phyloP scores from a whole-genome alignment of 2,329 filamentous ascomycete genomes.

The Amylocarpus encephaloides region DNA sequence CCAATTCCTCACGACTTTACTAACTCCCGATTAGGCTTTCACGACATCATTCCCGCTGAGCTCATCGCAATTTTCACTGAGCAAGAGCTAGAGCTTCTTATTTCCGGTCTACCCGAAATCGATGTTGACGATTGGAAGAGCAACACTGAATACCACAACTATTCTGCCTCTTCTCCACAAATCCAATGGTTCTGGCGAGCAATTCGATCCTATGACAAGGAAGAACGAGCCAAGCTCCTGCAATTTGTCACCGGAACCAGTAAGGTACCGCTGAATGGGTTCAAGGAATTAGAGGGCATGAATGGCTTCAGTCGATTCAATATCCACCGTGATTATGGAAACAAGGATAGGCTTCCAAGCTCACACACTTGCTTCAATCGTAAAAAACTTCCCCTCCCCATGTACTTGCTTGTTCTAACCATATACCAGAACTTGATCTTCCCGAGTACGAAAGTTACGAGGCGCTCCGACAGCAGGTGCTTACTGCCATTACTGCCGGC shows the following conservation, averaged over 20 bases:
- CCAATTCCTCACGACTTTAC: constrained; percentile 9
- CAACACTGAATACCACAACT: constrained; percentile 98
- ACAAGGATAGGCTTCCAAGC: constrained; percentile 89
- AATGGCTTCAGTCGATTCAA: constrained; percentile 98
- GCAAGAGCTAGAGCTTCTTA: constrained; percentile 91
- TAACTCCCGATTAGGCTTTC: constrained; percentile 63
- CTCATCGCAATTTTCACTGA: constrained; percentile 97
- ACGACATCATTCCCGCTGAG: constrained; percentile 93
- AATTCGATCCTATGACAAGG: constrained; percentile 94
- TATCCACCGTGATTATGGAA: constrained; percentile 95
- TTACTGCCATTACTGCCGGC: constrained; percentile 95
- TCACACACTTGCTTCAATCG: constrained; percentile 99
- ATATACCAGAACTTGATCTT: constrained; percentile 76
- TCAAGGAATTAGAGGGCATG: constrained; percentile 99
- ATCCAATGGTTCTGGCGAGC: constrained; percentile 99
- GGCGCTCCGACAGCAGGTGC: constrained; percentile 73
- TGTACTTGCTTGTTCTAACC: constrained; percentile 19
- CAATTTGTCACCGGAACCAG: constrained; percentile 98
- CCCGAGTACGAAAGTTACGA: constrained; percentile 98
- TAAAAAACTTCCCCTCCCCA: constrained; percentile 47
- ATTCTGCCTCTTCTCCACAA: constrained; percentile 86
- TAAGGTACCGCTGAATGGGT: constrained; percentile 96
- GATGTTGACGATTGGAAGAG: constrained; percentile 99
- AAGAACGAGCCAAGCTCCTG: constrained; percentile 92
- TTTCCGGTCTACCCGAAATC: constrained; percentile 94